Evolutionary conservation across 257 asterid genomes (phyloP).

Genomic region (Hygrophila difformis): DNA sequence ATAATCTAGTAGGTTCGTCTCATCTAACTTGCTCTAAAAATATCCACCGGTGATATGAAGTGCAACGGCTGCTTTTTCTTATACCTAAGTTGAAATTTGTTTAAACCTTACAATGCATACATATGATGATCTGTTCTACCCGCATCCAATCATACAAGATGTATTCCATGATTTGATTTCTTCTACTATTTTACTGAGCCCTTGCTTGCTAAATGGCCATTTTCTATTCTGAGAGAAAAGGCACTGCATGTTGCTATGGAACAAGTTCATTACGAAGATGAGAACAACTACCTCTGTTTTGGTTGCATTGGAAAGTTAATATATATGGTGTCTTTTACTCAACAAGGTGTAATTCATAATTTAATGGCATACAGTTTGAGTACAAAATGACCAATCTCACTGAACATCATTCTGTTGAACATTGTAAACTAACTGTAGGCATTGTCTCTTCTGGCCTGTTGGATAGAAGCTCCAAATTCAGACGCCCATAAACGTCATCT

Average conservation of each 20-base stretch:
- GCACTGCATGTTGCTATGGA: slow-evolving; percentile 23
- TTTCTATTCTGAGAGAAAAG: slow-evolving; percentile 24
- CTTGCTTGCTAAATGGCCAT: slow-evolving; percentile 27
- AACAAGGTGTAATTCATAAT: neutral
- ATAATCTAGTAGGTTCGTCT: slow-evolving; percentile 25
- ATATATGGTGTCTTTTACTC: too few relatives aligned
- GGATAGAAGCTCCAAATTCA: slow-evolving; percentile 39
- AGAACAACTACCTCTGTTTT: slow-evolving; percentile 23
- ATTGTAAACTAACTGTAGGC: slow-evolving; percentile 12
- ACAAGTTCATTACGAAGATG: slow-evolving; percentile 32
- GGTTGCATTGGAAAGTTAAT: too few relatives aligned
- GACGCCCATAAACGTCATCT: slow-evolving; percentile 32
- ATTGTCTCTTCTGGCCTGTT: too few relatives aligned
- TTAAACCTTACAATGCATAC: neutral
- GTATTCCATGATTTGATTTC: slow-evolving; percentile 15
- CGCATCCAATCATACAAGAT: too few relatives aligned
- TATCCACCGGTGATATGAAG: too few relatives aligned
- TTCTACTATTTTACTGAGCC: slow-evolving; percentile 21
- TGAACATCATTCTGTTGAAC: too few relatives aligned
- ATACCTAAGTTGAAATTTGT: neutral
- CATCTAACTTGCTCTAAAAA: neutral
- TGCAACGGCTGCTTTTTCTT: neutral
- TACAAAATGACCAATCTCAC: neutral
- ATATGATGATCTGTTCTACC: too few relatives aligned
- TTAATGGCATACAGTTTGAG: neutral